phyloP scores from a whole-genome alignment of 2,329 filamentous ascomycete species.

The Botrytis elliptica region DNA sequence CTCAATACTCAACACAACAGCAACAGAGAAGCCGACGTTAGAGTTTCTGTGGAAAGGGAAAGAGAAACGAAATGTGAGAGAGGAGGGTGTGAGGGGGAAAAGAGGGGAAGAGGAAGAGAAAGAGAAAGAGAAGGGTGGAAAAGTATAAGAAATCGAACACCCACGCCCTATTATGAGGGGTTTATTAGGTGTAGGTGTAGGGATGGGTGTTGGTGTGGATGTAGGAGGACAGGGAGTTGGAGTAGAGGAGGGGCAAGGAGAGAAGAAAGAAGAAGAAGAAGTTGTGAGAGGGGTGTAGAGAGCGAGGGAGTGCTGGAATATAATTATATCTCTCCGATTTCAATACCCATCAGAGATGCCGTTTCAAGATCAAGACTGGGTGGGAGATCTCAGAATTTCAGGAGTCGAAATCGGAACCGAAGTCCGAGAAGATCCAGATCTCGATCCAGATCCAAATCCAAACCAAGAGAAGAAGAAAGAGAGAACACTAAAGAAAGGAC shows the following conservation, averaged over 20 bases:
- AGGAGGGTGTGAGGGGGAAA: too few relatives aligned
- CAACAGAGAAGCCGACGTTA: too few relatives aligned
- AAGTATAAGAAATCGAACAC: constrained; percentile 51
- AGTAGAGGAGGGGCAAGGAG: constrained; percentile 52
- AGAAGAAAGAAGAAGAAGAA: not conserved
- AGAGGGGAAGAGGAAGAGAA: not conserved
- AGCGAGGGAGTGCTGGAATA: not conserved
- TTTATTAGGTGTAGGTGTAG: constrained; percentile 54
- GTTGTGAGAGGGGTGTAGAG: not conserved
- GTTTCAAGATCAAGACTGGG: not conserved
- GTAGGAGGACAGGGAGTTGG: constrained; percentile 61
- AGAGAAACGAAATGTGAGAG: too few relatives aligned
- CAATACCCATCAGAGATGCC: not conserved
- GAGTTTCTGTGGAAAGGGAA: too few relatives aligned
- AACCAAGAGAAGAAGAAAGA: not conserved
- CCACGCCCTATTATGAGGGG: constrained; percentile 50
- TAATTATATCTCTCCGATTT: not conserved
- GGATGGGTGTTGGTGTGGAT: constrained; percentile 56
- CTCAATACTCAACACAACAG: too few relatives aligned
- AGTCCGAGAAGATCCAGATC: not conserved
- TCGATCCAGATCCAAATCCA: not conserved
- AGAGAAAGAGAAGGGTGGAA: constrained; percentile 44
- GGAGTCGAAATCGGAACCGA: not conserved
- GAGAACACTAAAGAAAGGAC: not conserved
- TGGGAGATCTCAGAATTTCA: too few relatives aligned